Evolutionary conservation across 345 rosid species (phyloP), one percentile per base, ranked within the genome.

Genomic region (Populus nigra): DNA sequence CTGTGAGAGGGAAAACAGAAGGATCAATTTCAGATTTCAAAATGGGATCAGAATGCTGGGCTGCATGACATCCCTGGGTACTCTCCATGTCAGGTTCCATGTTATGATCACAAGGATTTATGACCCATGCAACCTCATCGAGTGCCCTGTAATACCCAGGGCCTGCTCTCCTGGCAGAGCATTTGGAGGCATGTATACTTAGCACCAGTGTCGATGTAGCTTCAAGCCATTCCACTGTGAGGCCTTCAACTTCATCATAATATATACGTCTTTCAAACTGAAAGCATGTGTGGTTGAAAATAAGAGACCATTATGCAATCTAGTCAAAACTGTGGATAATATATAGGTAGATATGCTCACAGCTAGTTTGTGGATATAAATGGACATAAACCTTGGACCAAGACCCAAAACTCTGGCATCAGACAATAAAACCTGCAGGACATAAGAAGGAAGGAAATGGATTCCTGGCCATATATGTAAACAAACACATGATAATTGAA

Each of bases 371-470:
- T 85, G 84, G 50, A 95, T 87, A 79, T 93, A 95, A 55, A 95
- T 70, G 66, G 99, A 85, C 97, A 95, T 91, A 85, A 95, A 95
- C 75, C 88, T 90, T 39, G 94, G 93, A 45, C 99, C 99, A 69
- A 95, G 78, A 79, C 86, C 93, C 87, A 93, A 36, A 36, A 95
- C 98, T 86, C 97, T 86, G 36, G 94, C 99, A 83, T 93, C 91
- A 2, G 97, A 84, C 6, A 90, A 81, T 69, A 88, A 78, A 78
- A 90, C 81, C 99, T 95, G 92, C 79, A 88, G 49, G 39, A 16
- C 45, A 45, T 47, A 41, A 72, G 68, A 12, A 17, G 5, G 8
- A 67, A 23, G 13, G 69, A 61, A 59, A 59, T 10, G 29, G 65
- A 59, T 59, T 59, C 23, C 25, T 50, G 39, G 36, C 69, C 38